phyloP scores from a whole-genome alignment of 2,329 filamentous ascomycete species.

The Ceratocystis variospora region DNA sequence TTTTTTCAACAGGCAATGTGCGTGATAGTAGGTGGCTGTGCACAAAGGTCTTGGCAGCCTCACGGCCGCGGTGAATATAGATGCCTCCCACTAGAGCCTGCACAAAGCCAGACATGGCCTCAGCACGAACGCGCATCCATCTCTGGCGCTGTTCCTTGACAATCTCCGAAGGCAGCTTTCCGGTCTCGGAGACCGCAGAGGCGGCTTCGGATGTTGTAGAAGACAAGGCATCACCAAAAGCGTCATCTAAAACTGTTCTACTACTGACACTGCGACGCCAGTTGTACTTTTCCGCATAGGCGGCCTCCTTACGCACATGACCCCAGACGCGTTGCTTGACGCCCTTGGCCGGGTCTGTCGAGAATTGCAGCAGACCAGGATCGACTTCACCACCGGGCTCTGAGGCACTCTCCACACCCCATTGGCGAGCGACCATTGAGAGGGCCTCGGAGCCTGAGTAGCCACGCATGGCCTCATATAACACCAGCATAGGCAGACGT shows the following conservation, averaged over 20 bases:
- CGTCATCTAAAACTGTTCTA: constrained; percentile 67
- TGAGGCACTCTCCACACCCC: constrained; percentile 83
- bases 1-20: constrained; percentile 56
- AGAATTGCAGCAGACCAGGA: constrained; percentile 75
- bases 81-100: constrained; percentile 72
- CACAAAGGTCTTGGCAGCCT: constrained; percentile 70
- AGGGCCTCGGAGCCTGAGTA: constrained; percentile 68
- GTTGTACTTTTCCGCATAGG: constrained; percentile 33
- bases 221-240: constrained; percentile 56
- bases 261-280: constrained; percentile 60
- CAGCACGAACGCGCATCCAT: constrained; percentile 57
- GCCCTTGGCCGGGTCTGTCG: constrained; percentile 34
- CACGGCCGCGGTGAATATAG: constrained; percentile 70
- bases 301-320: constrained; percentile 38
- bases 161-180: constrained; percentile 20
- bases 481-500: constrained; percentile 73
- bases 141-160: constrained; percentile 22
- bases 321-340: constrained; percentile 35
- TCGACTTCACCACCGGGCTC: constrained; percentile 85
- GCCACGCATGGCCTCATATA: constrained; percentile 74
- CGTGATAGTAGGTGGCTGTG: constrained; percentile 70
- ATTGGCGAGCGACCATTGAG: constrained; percentile 60
- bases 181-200: constrained; percentile 15
- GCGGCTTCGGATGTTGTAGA: constrained; percentile 19
- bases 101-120: constrained; percentile 62